A percentile compares a stretch with the other conserved stretches of the same genome.
phyloP scores from a whole-genome alignment of 306 rosid species.

The Glycine latifolia region DNA sequence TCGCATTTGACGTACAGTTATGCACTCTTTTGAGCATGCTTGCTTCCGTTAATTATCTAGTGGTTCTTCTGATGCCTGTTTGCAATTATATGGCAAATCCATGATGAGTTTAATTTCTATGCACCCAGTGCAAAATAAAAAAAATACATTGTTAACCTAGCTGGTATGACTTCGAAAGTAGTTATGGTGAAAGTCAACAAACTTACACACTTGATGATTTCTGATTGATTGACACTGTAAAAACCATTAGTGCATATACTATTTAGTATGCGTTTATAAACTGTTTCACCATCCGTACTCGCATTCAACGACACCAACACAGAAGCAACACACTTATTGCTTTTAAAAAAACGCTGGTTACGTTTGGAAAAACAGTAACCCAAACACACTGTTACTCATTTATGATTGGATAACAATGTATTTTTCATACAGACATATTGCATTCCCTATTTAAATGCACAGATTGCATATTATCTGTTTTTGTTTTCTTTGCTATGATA shows the following conservation, averaged over 20 bases:
- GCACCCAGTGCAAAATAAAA: background rate
- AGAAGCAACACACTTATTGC: too few relatives aligned
- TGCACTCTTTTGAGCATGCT: background rate
- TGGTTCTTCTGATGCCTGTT: conserved; percentile 27
- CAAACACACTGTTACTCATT: too few relatives aligned
- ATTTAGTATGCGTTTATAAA: background rate
- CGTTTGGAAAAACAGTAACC: too few relatives aligned
- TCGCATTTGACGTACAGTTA: conserved; percentile 1
- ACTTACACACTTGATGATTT: background rate
- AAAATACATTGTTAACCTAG: background rate
- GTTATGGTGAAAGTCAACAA: background rate
- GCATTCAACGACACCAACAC: too few relatives aligned
- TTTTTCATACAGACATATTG: background rate
- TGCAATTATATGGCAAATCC: background rate
- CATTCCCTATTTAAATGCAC: conserved; percentile 3
- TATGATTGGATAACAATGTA: too few relatives aligned
- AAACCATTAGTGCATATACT: background rate
- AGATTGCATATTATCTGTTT: background rate
- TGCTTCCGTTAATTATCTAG: background rate
- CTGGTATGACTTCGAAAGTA: background rate
- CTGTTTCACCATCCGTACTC: too few relatives aligned
- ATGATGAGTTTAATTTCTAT: background rate
- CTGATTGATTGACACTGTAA: background rate
- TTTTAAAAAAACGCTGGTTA: too few relatives aligned
- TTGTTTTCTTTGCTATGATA: conserved; percentile 17